A percentile compares a stretch with the other conserved stretches of the same genome.
Conservation (phyloP, 2,329 filamentous ascomycete genomes). For the Colletotrichum salicis region DNA sequence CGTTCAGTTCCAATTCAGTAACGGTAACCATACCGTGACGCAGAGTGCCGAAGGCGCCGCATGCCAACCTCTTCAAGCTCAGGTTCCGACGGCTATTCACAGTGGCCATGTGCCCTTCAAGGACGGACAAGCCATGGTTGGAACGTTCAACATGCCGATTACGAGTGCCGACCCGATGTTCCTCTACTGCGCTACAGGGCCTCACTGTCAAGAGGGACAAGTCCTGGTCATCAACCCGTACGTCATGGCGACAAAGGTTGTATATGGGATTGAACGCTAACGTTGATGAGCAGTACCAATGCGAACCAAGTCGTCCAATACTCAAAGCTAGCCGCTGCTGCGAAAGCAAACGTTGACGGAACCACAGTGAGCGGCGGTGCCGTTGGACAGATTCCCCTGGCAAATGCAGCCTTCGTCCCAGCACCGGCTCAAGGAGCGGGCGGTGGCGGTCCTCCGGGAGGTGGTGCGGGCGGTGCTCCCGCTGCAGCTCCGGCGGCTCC, state of each 20-base stretch:
- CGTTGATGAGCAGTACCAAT: conserved; percentile 32
- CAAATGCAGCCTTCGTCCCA: conserved; percentile 42
- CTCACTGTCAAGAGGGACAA: conserved; percentile 62
- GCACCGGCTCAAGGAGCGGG: conserved; percentile 36
- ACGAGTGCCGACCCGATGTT: conserved; percentile 57
- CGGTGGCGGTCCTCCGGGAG: conserved; percentile 3
- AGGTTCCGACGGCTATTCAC: conserved; percentile 46
- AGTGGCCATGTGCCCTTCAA: conserved; percentile 54
- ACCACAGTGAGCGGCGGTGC: conserved; percentile 42
- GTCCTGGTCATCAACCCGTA: conserved; percentile 62
- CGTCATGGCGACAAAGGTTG: conserved; percentile 22
- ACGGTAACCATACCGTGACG: conserved; percentile 56
- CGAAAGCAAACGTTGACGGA: conserved; percentile 42
- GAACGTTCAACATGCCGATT: conserved; percentile 59
- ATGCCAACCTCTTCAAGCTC: conserved; percentile 51
- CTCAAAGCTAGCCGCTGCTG: conserved; percentile 38
- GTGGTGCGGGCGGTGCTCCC: conserved; percentile 2
- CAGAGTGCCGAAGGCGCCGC: conserved; percentile 48
- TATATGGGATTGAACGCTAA: conserved; percentile 14
- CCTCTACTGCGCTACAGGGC: conserved; percentile 60
- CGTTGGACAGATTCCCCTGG: conserved; percentile 43
- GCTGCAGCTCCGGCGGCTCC: neutral
- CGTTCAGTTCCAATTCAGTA: conserved; percentile 56
- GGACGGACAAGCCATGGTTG: conserved; percentile 49
- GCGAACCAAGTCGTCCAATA: conserved; percentile 45